Base-by-base conservation (phyloP, 2,329 filamentous ascomycete genomes). In the Zarea fungicola region DNA sequence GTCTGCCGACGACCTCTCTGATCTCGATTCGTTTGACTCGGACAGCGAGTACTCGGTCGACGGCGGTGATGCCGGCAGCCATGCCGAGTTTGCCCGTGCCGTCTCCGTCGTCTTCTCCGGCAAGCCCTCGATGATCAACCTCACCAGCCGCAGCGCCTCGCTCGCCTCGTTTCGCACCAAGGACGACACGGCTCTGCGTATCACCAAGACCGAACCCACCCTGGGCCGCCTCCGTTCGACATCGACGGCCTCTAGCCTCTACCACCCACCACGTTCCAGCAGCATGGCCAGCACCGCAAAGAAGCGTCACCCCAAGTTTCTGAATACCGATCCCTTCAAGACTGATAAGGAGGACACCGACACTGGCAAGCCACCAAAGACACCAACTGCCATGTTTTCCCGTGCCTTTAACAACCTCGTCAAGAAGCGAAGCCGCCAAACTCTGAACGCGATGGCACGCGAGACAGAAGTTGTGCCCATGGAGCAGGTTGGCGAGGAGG, bases 91-190 rank as follows among this genome's bases (percentile, higher is more conserved):
- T 5, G 81, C 81, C 7, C 72, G 77, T 45, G 69, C 76, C 2
- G 77, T 84, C 11, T 80, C 78, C 1, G 78, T 84, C 32, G 68
- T 81, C 49, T 81, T 76, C 52, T 70, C 76, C 3, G 80, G 79
- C 50, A 82, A 80, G 65, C 81, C 81, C 5, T 76, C 72, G 39
- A 71, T 84, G 11, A 70, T 81, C 51, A 67, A 81, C 54, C 65
- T 82, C 14, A 64, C 67, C 26, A 65, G 69, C 45, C 65, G 73
- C 52, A 74, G 74, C n/a, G 55, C 64, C 8, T 72, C 75, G 5
- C 68, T 72, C 9, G 67, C 62, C 52, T 69, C 67, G 9, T 51
- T 48, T 4, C 53, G 51, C 39, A 54, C 48, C 19, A 56, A 48
- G 50, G 49, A 57, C 35, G 55, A 54, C 13, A 51, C 59, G 49